Evolutionary conservation across 768 basidiomycete species (phyloP).

Genomic region (Termitomyces sp.): DNA sequence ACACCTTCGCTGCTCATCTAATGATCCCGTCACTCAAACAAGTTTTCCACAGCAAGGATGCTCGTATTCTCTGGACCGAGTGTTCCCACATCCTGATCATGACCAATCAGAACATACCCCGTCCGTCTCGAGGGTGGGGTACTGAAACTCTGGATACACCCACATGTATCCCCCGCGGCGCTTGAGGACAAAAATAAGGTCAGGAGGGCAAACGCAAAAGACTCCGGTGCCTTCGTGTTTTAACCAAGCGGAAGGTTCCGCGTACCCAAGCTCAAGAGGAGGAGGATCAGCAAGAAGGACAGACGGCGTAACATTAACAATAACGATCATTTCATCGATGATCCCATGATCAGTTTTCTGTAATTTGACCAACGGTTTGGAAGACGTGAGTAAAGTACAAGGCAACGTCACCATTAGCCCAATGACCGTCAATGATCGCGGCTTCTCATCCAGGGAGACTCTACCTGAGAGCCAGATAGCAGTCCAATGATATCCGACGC

Average conservation of each 20-base stretch:
- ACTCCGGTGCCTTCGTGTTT: background rate
- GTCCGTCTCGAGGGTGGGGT: background rate
- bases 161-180: background rate
- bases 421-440: background rate
- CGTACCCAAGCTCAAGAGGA: background rate
- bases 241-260: background rate
- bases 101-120: background rate
- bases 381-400: background rate
- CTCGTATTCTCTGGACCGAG: background rate
- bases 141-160: background rate
- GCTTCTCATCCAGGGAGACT: background rate
- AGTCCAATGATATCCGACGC: conserved; percentile 6
- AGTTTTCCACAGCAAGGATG: background rate
- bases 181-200: background rate
- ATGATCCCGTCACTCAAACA: background rate
- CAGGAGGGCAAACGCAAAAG: conserved; percentile 4
- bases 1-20: no score
- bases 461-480: background rate
- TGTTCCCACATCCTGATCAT: background rate
- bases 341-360: background rate
- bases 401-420: background rate
- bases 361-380: background rate
- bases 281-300: background rate
- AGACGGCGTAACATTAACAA: background rate
- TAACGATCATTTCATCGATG: background rate